These are phyloP conservation scores for Paramecium octaurelia DNA, from an alignment of 73 alveolate species.

Conservation along the genomic window DNA sequence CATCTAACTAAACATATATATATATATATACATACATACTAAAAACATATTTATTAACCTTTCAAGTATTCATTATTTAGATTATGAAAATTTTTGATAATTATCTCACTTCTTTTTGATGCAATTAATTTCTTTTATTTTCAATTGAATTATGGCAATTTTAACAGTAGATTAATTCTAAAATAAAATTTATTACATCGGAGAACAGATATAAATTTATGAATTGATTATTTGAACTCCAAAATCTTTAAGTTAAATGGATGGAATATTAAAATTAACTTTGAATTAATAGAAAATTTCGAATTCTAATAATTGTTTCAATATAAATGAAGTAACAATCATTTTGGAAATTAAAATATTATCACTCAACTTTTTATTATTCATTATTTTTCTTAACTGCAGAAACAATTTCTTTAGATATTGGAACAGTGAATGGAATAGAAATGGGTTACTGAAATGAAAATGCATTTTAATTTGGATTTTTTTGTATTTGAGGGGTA, in stretches of 20 bases:
- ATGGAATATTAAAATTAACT: too few species aligned
- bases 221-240: too few species aligned
- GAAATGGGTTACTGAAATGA: background rate
- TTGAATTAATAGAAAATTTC: too few species aligned
- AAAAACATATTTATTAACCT: too few species aligned
- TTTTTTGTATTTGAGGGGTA: background rate
- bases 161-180: too few species aligned
- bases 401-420: background rate
- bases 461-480: background rate
- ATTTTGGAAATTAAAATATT: background rate
- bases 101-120: background rate
- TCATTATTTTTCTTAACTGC: background rate
- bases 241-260: too few species aligned
- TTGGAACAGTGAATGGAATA: background rate
- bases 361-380: background rate
- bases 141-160: too few species aligned
- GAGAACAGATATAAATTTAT: too few species aligned
- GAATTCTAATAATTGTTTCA: background rate
- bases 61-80: too few species aligned
- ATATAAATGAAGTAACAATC: background rate
- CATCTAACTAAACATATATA: background rate
- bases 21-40: too few species aligned
- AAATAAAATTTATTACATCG: too few species aligned
- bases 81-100: background rate
- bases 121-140: too few species aligned